These are phyloP conservation scores for Cyclotella choctawhatcheeana DNA, from an alignment of 108 stramenopile genomes.

Conservation along the genomic window DNA sequence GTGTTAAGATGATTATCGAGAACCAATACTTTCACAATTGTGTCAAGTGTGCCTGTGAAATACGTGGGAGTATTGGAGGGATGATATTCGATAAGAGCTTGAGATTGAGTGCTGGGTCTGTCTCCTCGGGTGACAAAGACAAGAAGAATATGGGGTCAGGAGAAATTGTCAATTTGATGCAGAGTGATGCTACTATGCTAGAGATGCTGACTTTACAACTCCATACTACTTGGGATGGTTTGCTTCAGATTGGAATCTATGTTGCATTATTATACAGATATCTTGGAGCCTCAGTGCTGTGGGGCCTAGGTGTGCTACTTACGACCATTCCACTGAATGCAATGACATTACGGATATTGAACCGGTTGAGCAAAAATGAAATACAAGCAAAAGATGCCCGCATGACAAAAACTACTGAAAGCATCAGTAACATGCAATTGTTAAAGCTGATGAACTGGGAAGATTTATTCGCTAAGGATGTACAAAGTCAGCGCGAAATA, in stretches of 20 bases:
- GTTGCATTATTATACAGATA: slow-evolving; percentile 36
- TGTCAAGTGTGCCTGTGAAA: slow-evolving; percentile 83
- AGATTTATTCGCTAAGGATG: slow-evolving; percentile 60
- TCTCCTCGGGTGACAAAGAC: slow-evolving; percentile 47
- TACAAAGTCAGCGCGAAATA: slow-evolving; percentile 57
- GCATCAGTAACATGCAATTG: slow-evolving; percentile 79
- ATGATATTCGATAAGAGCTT: slow-evolving; percentile 90
- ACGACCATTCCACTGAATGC: slow-evolving; percentile 77
- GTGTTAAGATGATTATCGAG: slow-evolving; percentile 78
- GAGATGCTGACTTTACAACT: slow-evolving; percentile 86
- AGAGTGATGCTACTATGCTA: slow-evolving; percentile 91
- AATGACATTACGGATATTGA: slow-evolving; percentile 62
- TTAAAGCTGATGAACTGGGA: slow-evolving; percentile 82
- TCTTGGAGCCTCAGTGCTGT: slow-evolving; percentile 64
- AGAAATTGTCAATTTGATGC: slow-evolving; percentile 92
- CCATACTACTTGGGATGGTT: slow-evolving; percentile 82
- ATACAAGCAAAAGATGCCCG: slow-evolving; percentile 76
- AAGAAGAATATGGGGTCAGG: too few species aligned
- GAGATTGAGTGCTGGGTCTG: slow-evolving; percentile 70
- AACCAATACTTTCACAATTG: slow-evolving; percentile 96
- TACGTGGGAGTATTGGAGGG: slow-evolving; percentile 83
- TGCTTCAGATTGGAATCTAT: slow-evolving; percentile 79
- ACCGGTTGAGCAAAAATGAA: slow-evolving; percentile 62
- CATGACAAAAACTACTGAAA: slow-evolving; percentile 78
- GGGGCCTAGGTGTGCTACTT: slow-evolving; percentile 68